phyloP scores from a whole-genome alignment of 257 asterid species.

The Prunella vulgaris region DNA sequence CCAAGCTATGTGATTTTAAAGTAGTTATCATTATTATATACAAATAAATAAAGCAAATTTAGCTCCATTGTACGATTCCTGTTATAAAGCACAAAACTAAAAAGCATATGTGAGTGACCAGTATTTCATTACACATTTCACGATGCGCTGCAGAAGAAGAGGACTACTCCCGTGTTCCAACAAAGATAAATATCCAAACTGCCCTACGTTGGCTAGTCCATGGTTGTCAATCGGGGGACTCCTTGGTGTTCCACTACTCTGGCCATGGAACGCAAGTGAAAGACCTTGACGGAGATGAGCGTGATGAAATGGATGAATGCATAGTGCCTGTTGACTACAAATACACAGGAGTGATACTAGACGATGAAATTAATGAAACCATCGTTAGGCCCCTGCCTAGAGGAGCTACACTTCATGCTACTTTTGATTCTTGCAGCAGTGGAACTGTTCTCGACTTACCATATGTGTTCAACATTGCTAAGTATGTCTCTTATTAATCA shows the following conservation, averaged over 20 bases:
- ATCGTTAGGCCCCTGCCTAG: slow-evolving; percentile 72
- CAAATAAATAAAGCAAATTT: not conserved
- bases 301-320: slow-evolving; percentile 71
- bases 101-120: not conserved
- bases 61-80: not conserved
- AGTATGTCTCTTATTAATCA: not conserved
- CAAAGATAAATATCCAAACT: slow-evolving; percentile 55
- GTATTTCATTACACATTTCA: not conserved
- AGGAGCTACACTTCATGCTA: slow-evolving; percentile 75
- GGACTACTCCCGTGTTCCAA: slow-evolving; percentile 46
- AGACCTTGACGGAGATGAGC: slow-evolving; percentile 69
- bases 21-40: not conserved
- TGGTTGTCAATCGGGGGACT: slow-evolving; percentile 67
- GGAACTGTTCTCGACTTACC: slow-evolving; percentile 40
- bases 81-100: not conserved
- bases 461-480: not conserved
- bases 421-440: slow-evolving; percentile 79
- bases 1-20: slow-evolving; percentile 35
- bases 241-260: slow-evolving; percentile 78
- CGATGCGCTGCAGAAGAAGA: slow-evolving; percentile 53
- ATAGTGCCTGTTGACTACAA: slow-evolving; percentile 69
- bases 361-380: slow-evolving; percentile 70
- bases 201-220: slow-evolving; percentile 77
- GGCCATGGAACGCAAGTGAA: slow-evolving; percentile 69
- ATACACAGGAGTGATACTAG: slow-evolving; percentile 69